These are phyloP conservation scores for Voacanga thouarsii DNA, from an alignment of 257 asterid species.

Conservation along the genomic window DNA sequence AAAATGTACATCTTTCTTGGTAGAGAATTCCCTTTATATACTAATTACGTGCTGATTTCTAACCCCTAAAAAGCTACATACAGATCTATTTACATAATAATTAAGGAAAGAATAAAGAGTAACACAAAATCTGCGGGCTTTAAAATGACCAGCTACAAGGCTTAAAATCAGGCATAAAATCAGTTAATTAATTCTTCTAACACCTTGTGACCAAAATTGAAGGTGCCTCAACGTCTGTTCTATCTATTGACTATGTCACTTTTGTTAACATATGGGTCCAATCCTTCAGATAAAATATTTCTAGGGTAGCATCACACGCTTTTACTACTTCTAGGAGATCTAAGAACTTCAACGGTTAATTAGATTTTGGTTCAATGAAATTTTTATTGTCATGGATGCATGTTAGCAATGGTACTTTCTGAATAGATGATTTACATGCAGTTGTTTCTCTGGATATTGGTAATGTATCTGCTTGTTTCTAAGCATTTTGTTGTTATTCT, in stretches of 20 bases:
- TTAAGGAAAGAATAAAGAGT: too few species aligned
- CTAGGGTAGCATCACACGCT: too few species aligned
- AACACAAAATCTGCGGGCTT: too few species aligned
- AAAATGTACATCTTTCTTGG: too few species aligned
- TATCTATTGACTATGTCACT: too few species aligned
- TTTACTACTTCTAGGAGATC: neutral
- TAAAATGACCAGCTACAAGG: too few species aligned
- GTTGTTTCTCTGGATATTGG: neutral
- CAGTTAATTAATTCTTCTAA: too few species aligned
- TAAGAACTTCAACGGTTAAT: neutral
- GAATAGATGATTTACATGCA: conserved; percentile 1
- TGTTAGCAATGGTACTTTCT: neutral
- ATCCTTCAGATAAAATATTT: neutral
- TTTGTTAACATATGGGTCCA: neutral
- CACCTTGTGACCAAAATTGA: neutral
- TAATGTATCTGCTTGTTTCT: neutral
- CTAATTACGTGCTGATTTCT: too few species aligned
- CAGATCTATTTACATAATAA: too few species aligned
- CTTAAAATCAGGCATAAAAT: too few species aligned
- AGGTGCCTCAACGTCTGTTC: neutral
- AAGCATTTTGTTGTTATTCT: neutral
- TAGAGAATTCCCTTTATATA: too few species aligned
- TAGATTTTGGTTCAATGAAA: neutral
- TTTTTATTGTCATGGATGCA: neutral
- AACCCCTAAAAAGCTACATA: too few species aligned